phyloP scores from a whole-genome alignment of 495 filamentous ascomycete genomes.

The Hamigera avellanea region DNA sequence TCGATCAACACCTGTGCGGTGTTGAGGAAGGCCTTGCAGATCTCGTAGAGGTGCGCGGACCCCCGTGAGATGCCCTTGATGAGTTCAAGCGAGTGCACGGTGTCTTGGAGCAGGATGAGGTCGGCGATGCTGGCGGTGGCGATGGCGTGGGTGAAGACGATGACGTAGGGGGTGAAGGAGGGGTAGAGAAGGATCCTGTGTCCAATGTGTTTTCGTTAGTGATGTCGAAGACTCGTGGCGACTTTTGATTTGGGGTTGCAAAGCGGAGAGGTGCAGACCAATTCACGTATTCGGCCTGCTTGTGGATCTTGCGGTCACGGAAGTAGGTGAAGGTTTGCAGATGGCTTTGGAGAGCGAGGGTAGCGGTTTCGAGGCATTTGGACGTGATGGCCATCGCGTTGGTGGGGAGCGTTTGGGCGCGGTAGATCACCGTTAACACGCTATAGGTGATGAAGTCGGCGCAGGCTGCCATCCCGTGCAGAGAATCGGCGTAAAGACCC shows the following conservation, averaged over 20 bases:
- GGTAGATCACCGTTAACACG: constrained; percentile 16
- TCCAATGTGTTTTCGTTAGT: constrained; percentile 1
- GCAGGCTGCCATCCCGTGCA: constrained; percentile 18
- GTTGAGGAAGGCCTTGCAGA: constrained; percentile 14
- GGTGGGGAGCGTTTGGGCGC: constrained; percentile 12
- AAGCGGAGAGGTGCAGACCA: constrained; percentile 5
- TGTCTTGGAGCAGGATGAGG: constrained; percentile 12
- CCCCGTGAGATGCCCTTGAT: constrained; percentile 14
- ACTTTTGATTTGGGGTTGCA: neutral
- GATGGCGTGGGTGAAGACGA: constrained; percentile 19
- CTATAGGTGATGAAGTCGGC: constrained; percentile 19
- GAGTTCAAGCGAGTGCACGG: constrained; percentile 10
- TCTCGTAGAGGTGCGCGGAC: constrained; percentile 11
- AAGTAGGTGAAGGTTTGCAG: constrained; percentile 15
- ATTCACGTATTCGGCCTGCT: constrained; percentile 18
- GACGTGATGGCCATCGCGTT: constrained; percentile 14
- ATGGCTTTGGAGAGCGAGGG: constrained; percentile 12
- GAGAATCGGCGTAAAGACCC: constrained; percentile 15
- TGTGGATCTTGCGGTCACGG: constrained; percentile 13
- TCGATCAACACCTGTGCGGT: constrained; percentile 14
- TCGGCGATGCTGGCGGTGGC: constrained; percentile 9
- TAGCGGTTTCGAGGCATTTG: constrained; percentile 11
- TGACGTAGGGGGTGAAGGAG: constrained; percentile 15
- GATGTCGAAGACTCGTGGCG: no score
- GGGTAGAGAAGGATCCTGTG: constrained; percentile 15